These are phyloP conservation scores for Parastagonospora avenae DNA, from an alignment of 2,329 filamentous ascomycete species.

Conservation along the genomic window DNA sequence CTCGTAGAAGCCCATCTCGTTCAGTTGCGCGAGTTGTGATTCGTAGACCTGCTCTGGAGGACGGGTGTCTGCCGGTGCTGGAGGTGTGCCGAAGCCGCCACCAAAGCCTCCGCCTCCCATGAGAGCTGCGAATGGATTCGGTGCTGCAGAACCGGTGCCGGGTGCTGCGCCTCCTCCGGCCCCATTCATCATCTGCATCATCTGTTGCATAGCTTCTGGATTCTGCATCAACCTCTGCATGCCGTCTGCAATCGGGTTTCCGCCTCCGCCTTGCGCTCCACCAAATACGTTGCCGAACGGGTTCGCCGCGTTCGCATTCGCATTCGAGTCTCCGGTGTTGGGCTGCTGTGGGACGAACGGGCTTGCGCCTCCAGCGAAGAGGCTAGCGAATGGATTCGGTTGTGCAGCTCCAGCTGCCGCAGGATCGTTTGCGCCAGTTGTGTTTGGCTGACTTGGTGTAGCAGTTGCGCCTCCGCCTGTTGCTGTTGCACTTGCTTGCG, in stretches of 20 bases:
- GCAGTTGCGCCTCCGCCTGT: constrained; percentile 42
- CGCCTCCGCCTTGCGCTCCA: constrained; percentile 35
- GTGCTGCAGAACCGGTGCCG: constrained; percentile 11
- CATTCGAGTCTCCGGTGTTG: constrained; percentile 27
- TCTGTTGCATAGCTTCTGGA: constrained; percentile 60
- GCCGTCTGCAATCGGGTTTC: constrained; percentile 57
- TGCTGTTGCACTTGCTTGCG: constrained; percentile 40
- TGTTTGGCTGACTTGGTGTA: constrained; percentile 44
- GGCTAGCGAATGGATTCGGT: constrained; percentile 65
- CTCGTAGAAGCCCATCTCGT: constrained; percentile 99
- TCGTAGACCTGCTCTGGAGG: constrained; percentile 94
- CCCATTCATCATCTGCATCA: constrained; percentile 60
- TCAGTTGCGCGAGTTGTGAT: constrained; percentile 86
- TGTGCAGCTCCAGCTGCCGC: constrained; percentile 11
- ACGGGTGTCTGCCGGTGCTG: constrained; percentile 74
- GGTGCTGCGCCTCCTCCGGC: constrained; percentile 46
- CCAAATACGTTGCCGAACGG: constrained; percentile 60
- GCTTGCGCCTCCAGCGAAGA: constrained; percentile 54
- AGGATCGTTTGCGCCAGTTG: constrained; percentile 50
- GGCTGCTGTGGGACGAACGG: constrained; percentile 41
- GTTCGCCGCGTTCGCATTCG: constrained; percentile 29
- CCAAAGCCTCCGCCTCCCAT: constrained; percentile 54
- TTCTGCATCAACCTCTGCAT: constrained; percentile 60
- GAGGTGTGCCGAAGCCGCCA: constrained; percentile 38
- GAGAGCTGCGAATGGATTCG: constrained; percentile 50